Conservation (phyloP, 1,139 yeast genomes). For the Tardiomyces blankii region DNA sequence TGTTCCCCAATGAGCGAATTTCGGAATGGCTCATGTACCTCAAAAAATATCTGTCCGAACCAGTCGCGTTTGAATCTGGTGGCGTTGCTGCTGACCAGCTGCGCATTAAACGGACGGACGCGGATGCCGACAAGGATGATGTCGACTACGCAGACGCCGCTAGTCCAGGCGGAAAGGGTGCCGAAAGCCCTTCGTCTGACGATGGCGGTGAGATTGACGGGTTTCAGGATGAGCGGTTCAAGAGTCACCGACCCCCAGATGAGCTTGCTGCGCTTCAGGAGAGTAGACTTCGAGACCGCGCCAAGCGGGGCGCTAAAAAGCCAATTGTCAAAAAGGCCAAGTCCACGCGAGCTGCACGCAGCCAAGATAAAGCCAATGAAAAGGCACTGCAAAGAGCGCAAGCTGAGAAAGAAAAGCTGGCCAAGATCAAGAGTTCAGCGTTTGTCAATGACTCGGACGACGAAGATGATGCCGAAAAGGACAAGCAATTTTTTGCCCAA, state of each 20-base stretch:
- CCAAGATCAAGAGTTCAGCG: conserved; percentile 27
- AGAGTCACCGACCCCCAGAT: neutral
- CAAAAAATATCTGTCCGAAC: conserved; percentile 24
- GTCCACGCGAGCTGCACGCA: neutral
- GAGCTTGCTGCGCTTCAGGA: neutral
- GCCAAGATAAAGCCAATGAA: conserved; percentile 2
- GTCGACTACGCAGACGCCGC: conserved; percentile 1
- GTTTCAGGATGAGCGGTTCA: no score
- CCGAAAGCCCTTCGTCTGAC: no score
- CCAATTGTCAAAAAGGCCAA: conserved; percentile 2
- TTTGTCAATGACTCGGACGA: conserved; percentile 57
- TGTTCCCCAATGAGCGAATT: conserved; percentile 12
- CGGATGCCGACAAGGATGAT: conserved; percentile 3
- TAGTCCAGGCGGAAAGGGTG: neutral
- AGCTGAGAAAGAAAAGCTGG: neutral
- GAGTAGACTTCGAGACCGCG: no score
- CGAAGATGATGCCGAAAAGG: conserved; percentile 50
- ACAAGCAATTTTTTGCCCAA: conserved; percentile 37
- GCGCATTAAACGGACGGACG: conserved; percentile 1
- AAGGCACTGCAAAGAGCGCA: neutral
- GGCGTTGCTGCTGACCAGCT: conserved; percentile 29
- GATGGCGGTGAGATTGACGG: no score
- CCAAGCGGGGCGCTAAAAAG: conserved; percentile 1
- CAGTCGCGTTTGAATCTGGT: conserved; percentile 33
- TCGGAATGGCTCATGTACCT: conserved; percentile 17